phyloP scores from a whole-genome alignment of 2,329 filamentous ascomycete genomes.

The Aspergillus terreus region DNA sequence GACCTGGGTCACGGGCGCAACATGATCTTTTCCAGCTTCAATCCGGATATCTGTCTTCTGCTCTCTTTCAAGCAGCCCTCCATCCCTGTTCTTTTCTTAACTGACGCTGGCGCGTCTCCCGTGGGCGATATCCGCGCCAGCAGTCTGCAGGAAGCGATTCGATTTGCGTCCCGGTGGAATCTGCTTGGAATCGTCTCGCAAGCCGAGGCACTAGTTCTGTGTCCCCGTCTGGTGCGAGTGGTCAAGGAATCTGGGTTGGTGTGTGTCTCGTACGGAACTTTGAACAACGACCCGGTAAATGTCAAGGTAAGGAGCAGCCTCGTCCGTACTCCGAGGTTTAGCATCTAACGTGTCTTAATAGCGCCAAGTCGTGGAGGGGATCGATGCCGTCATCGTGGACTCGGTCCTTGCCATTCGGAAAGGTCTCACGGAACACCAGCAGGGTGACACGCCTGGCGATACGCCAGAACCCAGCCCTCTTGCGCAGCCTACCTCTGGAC shows the following conservation, averaged over 20 bases:
- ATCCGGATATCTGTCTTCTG: slow-evolving; percentile 92
- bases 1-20: slow-evolving; percentile 78
- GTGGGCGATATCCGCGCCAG: slow-evolving; percentile 88
- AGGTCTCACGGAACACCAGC: slow-evolving; percentile 62
- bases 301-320: slow-evolving; percentile 65
- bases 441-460: slow-evolving; percentile 18
- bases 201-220: slow-evolving; percentile 84
- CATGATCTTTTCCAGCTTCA: slow-evolving; percentile 96
- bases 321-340: background rate
- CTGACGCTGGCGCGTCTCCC: slow-evolving; percentile 74
- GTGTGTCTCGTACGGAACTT: slow-evolving; percentile 86
- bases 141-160: slow-evolving; percentile 89
- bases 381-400: slow-evolving; percentile 97
- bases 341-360: slow-evolving; percentile 33
- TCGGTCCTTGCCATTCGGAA: slow-evolving; percentile 89
- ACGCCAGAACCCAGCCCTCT: slow-evolving; percentile 24
- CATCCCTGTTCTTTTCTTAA: slow-evolving; percentile 92
- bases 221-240: slow-evolving; percentile 81
- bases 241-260: slow-evolving; percentile 93
- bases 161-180: slow-evolving; percentile 94
- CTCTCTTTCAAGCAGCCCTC: slow-evolving; percentile 96
- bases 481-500: slow-evolving; percentile 15
- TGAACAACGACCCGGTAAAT: slow-evolving; percentile 84
- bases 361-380: slow-evolving; percentile 89
- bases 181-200: slow-evolving; percentile 84